A percentile compares a stretch with the other conserved stretches of the same genome.
Evolutionary conservation across 495 filamentous ascomycete species (phyloP).

Genomic region (Xylaria intraflava): DNA sequence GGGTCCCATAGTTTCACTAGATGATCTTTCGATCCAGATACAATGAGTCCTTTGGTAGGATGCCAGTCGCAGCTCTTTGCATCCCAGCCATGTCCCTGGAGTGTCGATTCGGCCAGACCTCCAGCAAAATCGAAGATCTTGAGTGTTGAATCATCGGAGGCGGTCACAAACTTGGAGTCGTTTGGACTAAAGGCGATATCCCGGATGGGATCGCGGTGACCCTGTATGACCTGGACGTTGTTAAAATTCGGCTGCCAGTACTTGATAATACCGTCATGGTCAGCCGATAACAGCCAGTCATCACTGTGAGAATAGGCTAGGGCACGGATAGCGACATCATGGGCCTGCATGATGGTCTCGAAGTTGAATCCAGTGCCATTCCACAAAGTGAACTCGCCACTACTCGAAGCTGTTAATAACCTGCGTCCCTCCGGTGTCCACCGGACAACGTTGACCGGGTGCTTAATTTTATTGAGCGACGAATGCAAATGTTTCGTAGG

Average conservation of each 20-base stretch:
- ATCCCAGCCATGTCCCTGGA: conserved; percentile 93
- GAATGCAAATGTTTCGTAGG: conserved; percentile 88
- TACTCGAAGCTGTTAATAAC: conserved; percentile 85
- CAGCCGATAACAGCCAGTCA: conserved; percentile 93
- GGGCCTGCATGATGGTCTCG: conserved; percentile 97
- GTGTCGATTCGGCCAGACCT: conserved; percentile 67
- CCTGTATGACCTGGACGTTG: conserved; percentile 90
- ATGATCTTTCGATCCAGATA: conserved; percentile 96
- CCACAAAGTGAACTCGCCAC: conserved; percentile 97
- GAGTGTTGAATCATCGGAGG: conserved; percentile 84
- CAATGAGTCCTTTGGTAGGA: conserved; percentile 86
- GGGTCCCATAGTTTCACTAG: conserved; percentile 97
- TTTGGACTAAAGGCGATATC: conserved; percentile 91
- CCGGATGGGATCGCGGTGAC: conserved; percentile 80
- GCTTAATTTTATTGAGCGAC: conserved; percentile 94
- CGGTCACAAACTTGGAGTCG: conserved; percentile 92
- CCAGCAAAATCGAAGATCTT: conserved; percentile 97
- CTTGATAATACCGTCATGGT: conserved; percentile 91
- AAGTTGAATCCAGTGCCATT: conserved; percentile 99
- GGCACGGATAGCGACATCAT: conserved; percentile 86
- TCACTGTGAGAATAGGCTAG: conserved; percentile 86
- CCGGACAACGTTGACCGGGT: conserved; percentile 92
- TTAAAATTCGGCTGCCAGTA: conserved; percentile 99
- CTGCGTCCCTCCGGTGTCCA: conserved; percentile 96
- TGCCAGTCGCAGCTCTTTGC: conserved; percentile 96